Evolutionary conservation across 1,284 basidiomycete genomes (phyloP), one percentile per base, ranked within the genome.

Genomic region (Moniliella sp.): DNA sequence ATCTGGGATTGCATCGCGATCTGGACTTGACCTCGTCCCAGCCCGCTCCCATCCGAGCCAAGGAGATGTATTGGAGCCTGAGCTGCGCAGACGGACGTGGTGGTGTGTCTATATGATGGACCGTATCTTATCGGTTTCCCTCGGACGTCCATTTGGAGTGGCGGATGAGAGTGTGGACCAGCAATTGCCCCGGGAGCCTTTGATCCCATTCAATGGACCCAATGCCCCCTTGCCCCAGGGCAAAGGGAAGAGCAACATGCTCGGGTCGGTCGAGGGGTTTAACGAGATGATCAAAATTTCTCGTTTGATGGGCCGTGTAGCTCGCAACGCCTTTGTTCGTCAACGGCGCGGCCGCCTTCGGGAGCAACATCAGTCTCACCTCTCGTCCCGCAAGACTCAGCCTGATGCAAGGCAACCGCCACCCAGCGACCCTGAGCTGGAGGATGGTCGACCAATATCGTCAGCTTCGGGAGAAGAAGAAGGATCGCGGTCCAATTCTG

Each of bases 51-150:
- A 31, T 15, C 15, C 15, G 9, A 4, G 17, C 2, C 5, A 7
- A 7, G 7, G 8, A 23, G 7, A 23, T 13, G 13, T 13, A 2
- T 7, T 17, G 5, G 34, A 32, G 15, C 13, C 21, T 4, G 31
- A 33, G 28, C 9, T 26, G 18, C 29, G 38, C 2, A 23, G 18
- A 16, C 18, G 36, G n/a, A 25, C 31, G 2, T 36, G 27, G 25
- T 36, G 30, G 31, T 33, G 25, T 18, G 15, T 40, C 31, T 40
- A 40, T 28, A 19, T 36, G 4, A n/a, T 33, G 5, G 38, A 40
- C 18, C 25, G 31, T 5, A 9, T 33, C 8, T 27, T 40, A 3
- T 18, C 28, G 4, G 21, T 33, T 11, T 9, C 27, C 14, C 18
- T 36, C 10, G 35, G 35, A 3, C 15, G 38, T 10, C 38, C 38